These are phyloP conservation scores for Aquanectria penicillioides DNA, from an alignment of 2,329 filamentous ascomycete species.

Conservation along the genomic window DNA sequence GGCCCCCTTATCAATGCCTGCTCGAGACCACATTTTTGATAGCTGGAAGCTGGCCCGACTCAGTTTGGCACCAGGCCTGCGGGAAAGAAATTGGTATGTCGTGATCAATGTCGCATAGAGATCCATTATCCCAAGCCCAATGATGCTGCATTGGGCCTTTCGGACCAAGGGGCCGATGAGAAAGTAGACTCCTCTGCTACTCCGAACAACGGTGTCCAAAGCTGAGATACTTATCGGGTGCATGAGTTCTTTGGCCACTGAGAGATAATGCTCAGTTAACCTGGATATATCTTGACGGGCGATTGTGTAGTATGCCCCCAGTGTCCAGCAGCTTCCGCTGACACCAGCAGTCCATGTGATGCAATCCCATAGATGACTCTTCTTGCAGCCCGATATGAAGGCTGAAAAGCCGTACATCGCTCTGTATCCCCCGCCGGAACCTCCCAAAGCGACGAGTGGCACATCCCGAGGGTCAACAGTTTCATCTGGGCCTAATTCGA, in stretches of 20 bases:
- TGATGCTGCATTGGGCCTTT: slow-evolving; percentile 38
- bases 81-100: slow-evolving; percentile 26
- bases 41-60: slow-evolving; percentile 35
- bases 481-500: slow-evolving; percentile 15
- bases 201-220: slow-evolving; percentile 23
- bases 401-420: slow-evolving; percentile 38
- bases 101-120: slow-evolving; percentile 35
- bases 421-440: slow-evolving; percentile 36
- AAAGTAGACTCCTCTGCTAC: slow-evolving; percentile 34
- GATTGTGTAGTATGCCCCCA: slow-evolving; percentile 37
- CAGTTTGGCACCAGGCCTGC: slow-evolving; percentile 24
- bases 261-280: slow-evolving; percentile 30
- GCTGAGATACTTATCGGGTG: slow-evolving; percentile 35
- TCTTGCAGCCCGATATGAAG: slow-evolving; percentile 30
- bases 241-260: slow-evolving; percentile 28
- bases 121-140: slow-evolving; percentile 37
- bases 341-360: slow-evolving; percentile 36
- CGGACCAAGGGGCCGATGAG: slow-evolving; percentile 30
- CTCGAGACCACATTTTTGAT: slow-evolving; percentile 31
- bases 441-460: slow-evolving; percentile 32
- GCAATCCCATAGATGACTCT: slow-evolving; percentile 31
- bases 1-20: slow-evolving; percentile 16
- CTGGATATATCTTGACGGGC: slow-evolving; percentile 26
- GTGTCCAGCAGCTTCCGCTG: slow-evolving; percentile 38
- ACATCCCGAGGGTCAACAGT: slow-evolving; percentile 29